Evolutionary conservation across 2,329 filamentous ascomycete genomes (phyloP).

Genomic region (Colletotrichum sp.): DNA sequence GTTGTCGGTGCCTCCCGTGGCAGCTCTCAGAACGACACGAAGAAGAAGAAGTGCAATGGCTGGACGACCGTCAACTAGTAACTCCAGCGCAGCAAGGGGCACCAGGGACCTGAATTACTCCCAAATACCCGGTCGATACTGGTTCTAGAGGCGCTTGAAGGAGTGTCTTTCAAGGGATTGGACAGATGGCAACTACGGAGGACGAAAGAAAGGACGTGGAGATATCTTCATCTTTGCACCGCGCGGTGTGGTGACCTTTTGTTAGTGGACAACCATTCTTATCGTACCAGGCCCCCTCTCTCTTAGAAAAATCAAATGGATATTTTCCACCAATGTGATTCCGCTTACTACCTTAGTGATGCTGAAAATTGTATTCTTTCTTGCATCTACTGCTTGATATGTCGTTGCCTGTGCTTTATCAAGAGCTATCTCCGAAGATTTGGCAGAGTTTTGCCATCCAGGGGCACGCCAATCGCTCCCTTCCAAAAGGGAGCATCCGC

Average conservation of each 20-base stretch:
- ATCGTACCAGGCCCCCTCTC: neutral
- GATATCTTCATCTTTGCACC: neutral
- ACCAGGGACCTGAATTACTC: neutral
- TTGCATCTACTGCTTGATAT: neutral
- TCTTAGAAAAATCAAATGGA: neutral
- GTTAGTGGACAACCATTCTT: neutral
- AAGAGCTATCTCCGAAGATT: neutral
- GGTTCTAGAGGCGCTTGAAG: neutral
- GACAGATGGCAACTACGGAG: neutral
- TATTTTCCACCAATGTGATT: neutral
- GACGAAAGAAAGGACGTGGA: neutral
- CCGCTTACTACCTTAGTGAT: neutral
- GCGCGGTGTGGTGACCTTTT: neutral
- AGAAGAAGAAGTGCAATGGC: too few species aligned
- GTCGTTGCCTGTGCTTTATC: neutral
- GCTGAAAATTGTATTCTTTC: neutral
- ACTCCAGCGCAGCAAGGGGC: neutral
- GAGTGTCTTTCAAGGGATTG: neutral
- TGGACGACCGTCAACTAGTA: neutral
- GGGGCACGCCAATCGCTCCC: neutral
- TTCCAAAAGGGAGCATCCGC: neutral
- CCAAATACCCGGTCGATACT: neutral
- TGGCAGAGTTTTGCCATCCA: neutral
- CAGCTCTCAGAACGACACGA: too few species aligned
- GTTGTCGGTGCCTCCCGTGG: neutral